Conservation (phyloP, 805 yeast genomes). For the Blastobotrys terrestris region DNA sequence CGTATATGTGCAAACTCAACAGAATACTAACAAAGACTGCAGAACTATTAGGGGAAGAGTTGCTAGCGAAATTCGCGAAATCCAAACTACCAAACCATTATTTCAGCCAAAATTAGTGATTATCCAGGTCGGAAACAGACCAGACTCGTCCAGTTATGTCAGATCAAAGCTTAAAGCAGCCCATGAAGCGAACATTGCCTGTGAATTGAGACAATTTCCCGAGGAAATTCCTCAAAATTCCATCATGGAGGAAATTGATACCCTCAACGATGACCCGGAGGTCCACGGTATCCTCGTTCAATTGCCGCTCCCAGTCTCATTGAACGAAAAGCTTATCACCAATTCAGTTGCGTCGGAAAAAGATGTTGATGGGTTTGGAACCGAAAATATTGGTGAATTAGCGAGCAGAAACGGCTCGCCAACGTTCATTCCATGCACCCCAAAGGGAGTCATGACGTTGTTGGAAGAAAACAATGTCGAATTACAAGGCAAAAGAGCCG, state of each 20-base stretch:
- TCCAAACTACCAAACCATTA: constrained; percentile 12
- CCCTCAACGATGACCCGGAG: constrained; percentile 63
- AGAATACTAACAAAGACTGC: constrained; percentile 51
- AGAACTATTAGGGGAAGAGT: constrained; percentile 23
- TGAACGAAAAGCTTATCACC: constrained; percentile 75
- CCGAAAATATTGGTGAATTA: constrained; percentile 82
- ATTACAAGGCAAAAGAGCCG: constrained; percentile 76
- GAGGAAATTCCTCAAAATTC: constrained; percentile 56
- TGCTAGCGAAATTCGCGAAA: constrained; percentile 19
- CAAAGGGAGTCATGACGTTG: constrained; percentile 82
- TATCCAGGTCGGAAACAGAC: constrained; percentile 83
- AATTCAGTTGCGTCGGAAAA: constrained; percentile 73
- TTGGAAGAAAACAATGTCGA: constrained; percentile 62
- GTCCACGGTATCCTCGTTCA: constrained; percentile 88
- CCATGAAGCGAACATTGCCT: constrained; percentile 67
- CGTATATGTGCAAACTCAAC: neutral
- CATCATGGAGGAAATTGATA: constrained; percentile 48
- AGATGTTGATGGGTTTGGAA: constrained; percentile 95
- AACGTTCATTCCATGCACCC: constrained; percentile 86
- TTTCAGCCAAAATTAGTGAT: constrained; percentile 74
- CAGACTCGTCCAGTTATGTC: constrained; percentile 88
- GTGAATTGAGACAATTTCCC: constrained; percentile 58
- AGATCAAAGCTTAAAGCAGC: constrained; percentile 90
- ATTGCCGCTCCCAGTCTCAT: constrained; percentile 77
- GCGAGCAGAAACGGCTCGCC: constrained; percentile 83